A percentile compares a stretch with the other conserved stretches of the same genome.
These are phyloP conservation scores for Fusarium liriodendri DNA, from an alignment of 2,329 filamentous ascomycete species.

Conservation along the genomic window DNA sequence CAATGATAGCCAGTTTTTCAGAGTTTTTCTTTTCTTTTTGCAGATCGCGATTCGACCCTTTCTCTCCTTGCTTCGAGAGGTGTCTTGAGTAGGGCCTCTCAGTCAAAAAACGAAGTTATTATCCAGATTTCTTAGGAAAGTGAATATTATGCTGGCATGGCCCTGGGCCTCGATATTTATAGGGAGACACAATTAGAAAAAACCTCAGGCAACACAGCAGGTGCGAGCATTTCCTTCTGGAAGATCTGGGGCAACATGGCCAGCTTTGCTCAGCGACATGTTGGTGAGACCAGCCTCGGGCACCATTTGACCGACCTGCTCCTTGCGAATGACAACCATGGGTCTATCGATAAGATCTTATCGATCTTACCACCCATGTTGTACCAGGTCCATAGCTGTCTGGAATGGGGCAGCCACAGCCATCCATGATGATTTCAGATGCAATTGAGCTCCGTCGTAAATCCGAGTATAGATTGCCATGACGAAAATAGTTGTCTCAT, in stretches of 20 bases:
- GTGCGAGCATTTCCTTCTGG: no score
- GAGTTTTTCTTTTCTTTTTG: neutral
- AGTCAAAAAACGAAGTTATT: neutral
- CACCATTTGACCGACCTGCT: neutral
- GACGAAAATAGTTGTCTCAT: constrained; percentile 8
- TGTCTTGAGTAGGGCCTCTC: neutral
- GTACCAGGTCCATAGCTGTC: neutral
- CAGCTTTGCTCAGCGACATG: neutral
- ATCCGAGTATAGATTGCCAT: constrained; percentile 6
- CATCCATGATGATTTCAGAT: neutral
- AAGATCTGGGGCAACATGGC: neutral
- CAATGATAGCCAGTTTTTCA: no score
- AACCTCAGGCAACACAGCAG: neutral
- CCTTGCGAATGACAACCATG: neutral
- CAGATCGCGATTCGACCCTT: neutral
- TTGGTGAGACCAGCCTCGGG: neutral
- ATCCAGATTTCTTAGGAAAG: neutral
- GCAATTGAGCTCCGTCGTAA: constrained; percentile 8
- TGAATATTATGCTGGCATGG: neutral
- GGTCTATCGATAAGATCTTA: constrained; percentile 16
- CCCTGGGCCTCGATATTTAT: neutral
- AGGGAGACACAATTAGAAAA: neutral
- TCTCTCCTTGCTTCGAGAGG: neutral
- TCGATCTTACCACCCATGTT: constrained; percentile 8
- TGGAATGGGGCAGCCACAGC: neutral